phyloP scores from a whole-genome alignment of 2,329 filamentous ascomycete genomes.

The Aspergillus arachidicola region DNA sequence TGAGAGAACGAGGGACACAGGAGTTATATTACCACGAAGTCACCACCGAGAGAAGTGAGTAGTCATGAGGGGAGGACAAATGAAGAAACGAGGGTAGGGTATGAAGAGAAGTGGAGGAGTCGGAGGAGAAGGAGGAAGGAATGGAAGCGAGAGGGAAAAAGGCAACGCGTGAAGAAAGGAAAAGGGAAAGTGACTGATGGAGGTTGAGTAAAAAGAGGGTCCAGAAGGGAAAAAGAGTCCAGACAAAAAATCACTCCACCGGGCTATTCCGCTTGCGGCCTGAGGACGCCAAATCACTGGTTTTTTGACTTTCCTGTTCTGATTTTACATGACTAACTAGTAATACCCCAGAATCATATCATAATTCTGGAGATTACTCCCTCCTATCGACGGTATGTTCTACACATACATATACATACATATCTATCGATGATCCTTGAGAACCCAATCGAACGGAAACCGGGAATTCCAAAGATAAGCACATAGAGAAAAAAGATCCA shows the following conservation, averaged over 20 bases:
- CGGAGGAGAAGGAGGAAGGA: background rate
- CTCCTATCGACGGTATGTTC: background rate
- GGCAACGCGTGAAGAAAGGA: background rate
- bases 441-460: background rate
- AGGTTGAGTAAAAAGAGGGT: background rate
- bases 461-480: background rate
- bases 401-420: too few species aligned
- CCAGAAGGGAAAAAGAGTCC: background rate
- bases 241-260: background rate
- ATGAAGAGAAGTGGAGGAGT: slow-evolving; percentile 3
- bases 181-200: background rate
- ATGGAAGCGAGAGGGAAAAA: background rate
- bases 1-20: background rate
- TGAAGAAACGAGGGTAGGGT: background rate
- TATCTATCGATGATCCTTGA: background rate
- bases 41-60: background rate
- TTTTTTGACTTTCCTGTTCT: background rate
- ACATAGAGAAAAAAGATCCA: background rate
- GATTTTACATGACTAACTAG: background rate
- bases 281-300: background rate
- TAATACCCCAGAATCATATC: background rate
- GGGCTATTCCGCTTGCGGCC: slow-evolving; percentile 13
- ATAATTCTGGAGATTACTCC: background rate
- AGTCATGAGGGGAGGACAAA: background rate
- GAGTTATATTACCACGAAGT: background rate